Conservation (phyloP, 2,329 filamentous ascomycete genomes). For the Ophiocordyceps unilateralis region DNA sequence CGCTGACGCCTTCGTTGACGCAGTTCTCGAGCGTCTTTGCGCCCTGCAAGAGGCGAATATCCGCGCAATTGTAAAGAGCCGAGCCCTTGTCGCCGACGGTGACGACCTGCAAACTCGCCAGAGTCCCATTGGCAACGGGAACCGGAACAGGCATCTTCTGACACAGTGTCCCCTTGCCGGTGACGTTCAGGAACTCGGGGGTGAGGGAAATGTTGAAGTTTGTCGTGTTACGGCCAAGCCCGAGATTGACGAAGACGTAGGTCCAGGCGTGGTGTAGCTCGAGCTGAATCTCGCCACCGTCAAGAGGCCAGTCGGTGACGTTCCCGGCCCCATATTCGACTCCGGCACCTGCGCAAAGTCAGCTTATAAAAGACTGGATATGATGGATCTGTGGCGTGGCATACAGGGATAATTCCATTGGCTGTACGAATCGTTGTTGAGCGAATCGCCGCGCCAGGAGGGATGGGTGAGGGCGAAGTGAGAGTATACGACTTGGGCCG, state of each 20-base stretch:
- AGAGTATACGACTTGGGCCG: conserved; percentile 20
- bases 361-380: too few relatives aligned
- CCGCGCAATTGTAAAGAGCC: conserved; percentile 60
- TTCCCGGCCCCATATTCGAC: conserved; percentile 26
- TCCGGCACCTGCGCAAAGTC: conserved; percentile 23
- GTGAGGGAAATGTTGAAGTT: conserved; percentile 56
- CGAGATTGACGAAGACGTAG: conserved; percentile 36
- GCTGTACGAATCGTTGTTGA: conserved; percentile 23
- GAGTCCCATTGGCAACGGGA: conserved; percentile 38
- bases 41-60: conserved; percentile 46
- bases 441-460: conserved; percentile 29
- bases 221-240: conserved; percentile 29
- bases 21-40: conserved; percentile 25
- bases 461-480: conserved; percentile 33
- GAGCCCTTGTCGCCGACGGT: conserved; percentile 38
- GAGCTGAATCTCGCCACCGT: conserved; percentile 28
- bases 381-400: conserved; percentile 4
- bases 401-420: conserved; percentile 36
- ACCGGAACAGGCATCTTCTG: conserved; percentile 38
- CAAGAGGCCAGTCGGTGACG: conserved; percentile 35
- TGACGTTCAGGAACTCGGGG: conserved; percentile 38
- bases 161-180: conserved; percentile 48
- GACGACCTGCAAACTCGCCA: conserved; percentile 53
- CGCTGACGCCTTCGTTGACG: conserved; percentile 22
- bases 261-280: conserved; percentile 33